Base-by-base conservation (phyloP, 768 basidiomycete species). In the Rhizopogon vesiculosus region DNA sequence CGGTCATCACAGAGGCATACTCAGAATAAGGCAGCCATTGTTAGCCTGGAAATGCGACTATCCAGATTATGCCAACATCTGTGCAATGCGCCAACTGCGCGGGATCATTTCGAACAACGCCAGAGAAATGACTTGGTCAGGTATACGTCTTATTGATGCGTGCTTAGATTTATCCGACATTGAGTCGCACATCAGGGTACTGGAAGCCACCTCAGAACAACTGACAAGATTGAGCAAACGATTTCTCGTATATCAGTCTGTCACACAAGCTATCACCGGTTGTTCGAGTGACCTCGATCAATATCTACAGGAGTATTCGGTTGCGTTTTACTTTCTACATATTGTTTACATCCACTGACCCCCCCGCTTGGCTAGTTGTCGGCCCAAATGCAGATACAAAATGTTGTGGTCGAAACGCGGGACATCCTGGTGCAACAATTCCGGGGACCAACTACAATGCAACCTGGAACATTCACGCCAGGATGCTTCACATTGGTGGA, bases 401-500 rank as follows among this genome's bases (percentile, higher is more conserved):
- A 15, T 45, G 28, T 28, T 1, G n/a, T 29, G n/a, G 3, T 2
- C 28, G 44, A 45, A 29, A 9, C 9, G 7, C 31, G 7, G 7
- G 25, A 25, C 25, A 25, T 25, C 25, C 25, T 25, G 25, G 25
- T 25, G 25, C 25, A 25, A 31, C 25, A 25, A 25, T 25, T 25
- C 3, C 25, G 25, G 25, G 25, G 25, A 25, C 25, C 31, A 33
- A 62, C 65, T 1, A 58, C 65, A 15, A 54, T 41, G 43, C 67
- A 65, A 4, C 31, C 45, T 19, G 13, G 31, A 15, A 19, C 7
- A 9, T 7, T 33, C 9, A 53, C 67, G 0, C 54, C 62, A 19
- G 56, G 53, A 2, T 66, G 59, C 35, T 63, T 60, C 7, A 67
- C 60, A 28, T 57, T 69, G 38, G 28, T 67, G 22, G 66, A 67